Evolutionary conservation across 2,329 filamentous ascomycete species (phyloP), one percentile per base, ranked within the genome.

Genomic region (Ceratocystis cubensis): DNA sequence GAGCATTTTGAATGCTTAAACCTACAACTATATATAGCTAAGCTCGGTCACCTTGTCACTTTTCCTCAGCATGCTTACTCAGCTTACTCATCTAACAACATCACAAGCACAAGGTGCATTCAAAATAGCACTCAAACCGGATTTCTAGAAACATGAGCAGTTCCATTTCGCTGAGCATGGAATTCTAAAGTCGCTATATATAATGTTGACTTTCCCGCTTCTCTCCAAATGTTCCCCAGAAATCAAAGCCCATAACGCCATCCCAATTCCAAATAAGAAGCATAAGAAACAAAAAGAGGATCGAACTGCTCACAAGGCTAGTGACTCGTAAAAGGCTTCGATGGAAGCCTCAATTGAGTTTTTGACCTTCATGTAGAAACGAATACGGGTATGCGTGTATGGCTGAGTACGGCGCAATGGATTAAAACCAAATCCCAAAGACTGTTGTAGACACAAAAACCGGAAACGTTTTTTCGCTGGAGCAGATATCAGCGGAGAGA

Each of bases 181-280:
- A 53, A 53, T 28, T n/a, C 48, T 53, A 53, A 53, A 22, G 48
- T 53, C 48, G 15, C 48, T 53, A 50, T 50, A 62, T 62, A 62
- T 62, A 64, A 64, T 46, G 15, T 20, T 57, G 56, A 33, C 56
- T n/a, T 33, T 10, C 48, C 15, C 56, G 56, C 56, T 33, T 59
- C 56, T 59, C 25, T 33, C n/a, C 5, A 59, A 33, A 59, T 65
- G 30, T 44, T 44, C 41, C 64, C 33, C 59, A 65, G 50, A 59
- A 22, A 30, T 65, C 64, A 61, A 65, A 45, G 44, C 61, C 50
- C 53, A 20, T 17, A 66, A 66, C 59, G 59, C 57, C 65, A 37
- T 28, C 50, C 61, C 22, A 59, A 63, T 63, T 44, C 33, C 61
- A 15, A 41, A 53, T 53, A 53, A 44, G 28, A 63, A 62, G 25